Base-by-base conservation (phyloP, 78 protist genomes). In the Thecamonas trahens region DNA sequence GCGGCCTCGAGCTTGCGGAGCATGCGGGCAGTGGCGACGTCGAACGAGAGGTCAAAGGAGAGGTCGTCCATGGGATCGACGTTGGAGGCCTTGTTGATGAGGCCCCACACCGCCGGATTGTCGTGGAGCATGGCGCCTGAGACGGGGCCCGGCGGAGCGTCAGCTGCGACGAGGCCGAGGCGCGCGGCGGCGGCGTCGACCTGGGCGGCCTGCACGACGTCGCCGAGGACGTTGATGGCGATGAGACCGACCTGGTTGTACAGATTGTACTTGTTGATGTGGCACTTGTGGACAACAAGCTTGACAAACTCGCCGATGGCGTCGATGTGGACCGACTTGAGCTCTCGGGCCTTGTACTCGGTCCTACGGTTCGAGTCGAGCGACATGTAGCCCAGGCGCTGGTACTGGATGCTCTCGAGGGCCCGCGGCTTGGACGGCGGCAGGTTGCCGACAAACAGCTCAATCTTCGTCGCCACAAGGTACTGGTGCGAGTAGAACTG, bases 191-290 rank as follows among this genome's bases (percentile, higher is more conserved):
- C 28, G 57, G 1, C 39, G 37, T 5, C 7, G n/a, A n/a, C n/a
- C n/a, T n/a, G n/a, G n/a, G 24, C 53, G 15, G 50, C 22, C 39
- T 15, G 71, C 5, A 20, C 54, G 11, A 9, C 37, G 9, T 44
- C 49, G 60, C 75, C 75, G n/a, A 57, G n/a, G 50, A 39, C 29
- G n/a, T 68, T 47, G 35, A 76, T 38, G 52, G 76, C 74, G 13
- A 68, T 37, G 18, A 68, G 20, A 26, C 72, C 71, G 9, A 68
- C 75, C 52, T 79, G 85, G 54, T 28, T 67, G 74, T 54, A 79
- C 37, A 69, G 17, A 35, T 79, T 79, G 67, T 26, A n/a, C 40
- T 57, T 15, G 71, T 79, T 79, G 66, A 42, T 62, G 39, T 79
- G 85, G 75, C 61, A 42, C 34, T 45, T 45, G 47, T 70, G 85